These are phyloP conservation scores for Colletotrichum sp. DNA, from an alignment of 2,329 filamentous ascomycete species.

Conservation along the genomic window DNA sequence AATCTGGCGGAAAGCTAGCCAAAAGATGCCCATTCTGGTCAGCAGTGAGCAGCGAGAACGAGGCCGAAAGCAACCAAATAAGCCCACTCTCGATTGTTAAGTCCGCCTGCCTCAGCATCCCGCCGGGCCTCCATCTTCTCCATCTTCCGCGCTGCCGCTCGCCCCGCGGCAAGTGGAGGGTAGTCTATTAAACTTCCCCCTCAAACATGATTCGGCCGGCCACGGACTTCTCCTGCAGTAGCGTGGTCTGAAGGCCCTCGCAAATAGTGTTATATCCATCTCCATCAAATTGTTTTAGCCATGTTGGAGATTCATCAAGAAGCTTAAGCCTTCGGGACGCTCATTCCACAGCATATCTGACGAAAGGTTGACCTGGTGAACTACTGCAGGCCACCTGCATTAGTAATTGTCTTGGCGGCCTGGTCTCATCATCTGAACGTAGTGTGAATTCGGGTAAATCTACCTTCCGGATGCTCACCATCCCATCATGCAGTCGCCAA, in stretches of 20 bases:
- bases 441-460: not conserved
- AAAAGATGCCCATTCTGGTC: not conserved
- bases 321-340: not conserved
- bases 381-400: not conserved
- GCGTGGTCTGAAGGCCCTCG: not conserved
- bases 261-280: not conserved
- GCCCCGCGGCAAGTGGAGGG: not conserved
- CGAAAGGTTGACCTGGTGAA: not conserved
- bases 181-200: not conserved
- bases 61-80: not conserved
- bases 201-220: not conserved
- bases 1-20: not conserved
- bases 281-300: not conserved
- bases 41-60: not conserved
- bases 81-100: not conserved
- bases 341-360: constrained; percentile 7
- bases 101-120: not conserved
- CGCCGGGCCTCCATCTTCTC: not conserved
- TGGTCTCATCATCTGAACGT: not conserved
- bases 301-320: not conserved
- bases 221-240: not conserved
- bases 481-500: not conserved
- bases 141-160: not conserved
- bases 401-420: not conserved
- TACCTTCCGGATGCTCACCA: not conserved